These are phyloP conservation scores for Dactylonectria estremocensis DNA, from an alignment of 2,329 filamentous ascomycete species.

Conservation along the genomic window DNA sequence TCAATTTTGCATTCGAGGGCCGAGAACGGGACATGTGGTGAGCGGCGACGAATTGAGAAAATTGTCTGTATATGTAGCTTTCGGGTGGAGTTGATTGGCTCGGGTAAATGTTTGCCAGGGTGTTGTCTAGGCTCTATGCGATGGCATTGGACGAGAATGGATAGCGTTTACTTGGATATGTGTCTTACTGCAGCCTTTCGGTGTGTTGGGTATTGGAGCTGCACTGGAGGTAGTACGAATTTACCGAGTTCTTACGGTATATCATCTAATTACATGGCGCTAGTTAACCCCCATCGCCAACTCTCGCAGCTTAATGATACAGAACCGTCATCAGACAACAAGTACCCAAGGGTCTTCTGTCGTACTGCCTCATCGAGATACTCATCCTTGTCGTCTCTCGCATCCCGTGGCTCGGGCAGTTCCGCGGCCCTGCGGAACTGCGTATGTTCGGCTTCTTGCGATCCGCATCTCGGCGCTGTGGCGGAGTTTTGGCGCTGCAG, in stretches of 20 bases:
- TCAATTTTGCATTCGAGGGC: constrained; percentile 89
- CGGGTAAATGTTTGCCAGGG: constrained; percentile 5
- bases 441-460: neutral
- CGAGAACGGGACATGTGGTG: constrained; percentile 71
- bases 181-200: neutral
- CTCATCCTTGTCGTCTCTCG: too few relatives aligned
- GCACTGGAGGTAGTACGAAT: constrained; percentile 5
- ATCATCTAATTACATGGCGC: neutral
- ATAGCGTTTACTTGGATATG: neutral
- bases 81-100: constrained; percentile 28
- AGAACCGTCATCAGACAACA: neutral
- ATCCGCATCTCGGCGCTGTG: neutral
- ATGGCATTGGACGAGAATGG: constrained; percentile 26
- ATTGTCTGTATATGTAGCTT: constrained; percentile 25
- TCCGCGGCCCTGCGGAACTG: neutral
- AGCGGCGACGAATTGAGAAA: neutral
- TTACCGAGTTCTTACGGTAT: constrained; percentile 30
- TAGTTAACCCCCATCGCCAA: neutral
- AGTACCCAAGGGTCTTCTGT: neutral
- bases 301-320: neutral
- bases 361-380: neutral
- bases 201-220: constrained; percentile 12
- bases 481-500: neutral
- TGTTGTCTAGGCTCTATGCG: constrained; percentile 8
- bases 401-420: too few relatives aligned